A percentile compares a stretch with the other conserved stretches of the same genome.
phyloP scores from a whole-genome alignment of 2,329 filamentous ascomycete genomes.

The Fusarium zealandicum region DNA sequence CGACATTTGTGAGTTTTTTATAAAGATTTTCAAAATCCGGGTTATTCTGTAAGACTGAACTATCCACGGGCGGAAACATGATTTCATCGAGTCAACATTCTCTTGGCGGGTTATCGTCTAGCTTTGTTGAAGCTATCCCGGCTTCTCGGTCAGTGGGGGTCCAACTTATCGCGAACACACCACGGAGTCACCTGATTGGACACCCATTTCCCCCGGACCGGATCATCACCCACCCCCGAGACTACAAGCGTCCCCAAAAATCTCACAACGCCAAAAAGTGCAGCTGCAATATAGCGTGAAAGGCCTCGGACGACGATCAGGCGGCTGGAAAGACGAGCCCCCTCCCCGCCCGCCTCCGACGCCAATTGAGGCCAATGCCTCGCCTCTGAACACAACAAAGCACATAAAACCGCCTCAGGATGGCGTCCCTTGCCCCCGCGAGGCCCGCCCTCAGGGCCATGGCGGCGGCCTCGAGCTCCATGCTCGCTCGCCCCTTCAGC shows the following conservation, averaged over 20 bases:
- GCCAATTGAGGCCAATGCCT: conserved; percentile 38
- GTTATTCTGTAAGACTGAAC: conserved; percentile 61
- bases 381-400: conserved; percentile 10
- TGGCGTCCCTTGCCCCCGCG: conserved; percentile 37
- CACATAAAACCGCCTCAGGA: too few species aligned
- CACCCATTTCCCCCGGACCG: conserved; percentile 28
- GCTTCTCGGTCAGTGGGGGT: conserved; percentile 2
- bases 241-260: conserved; percentile 31
- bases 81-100: conserved; percentile 13
- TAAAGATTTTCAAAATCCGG: conserved; percentile 68
- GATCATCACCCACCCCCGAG: conserved; percentile 39
- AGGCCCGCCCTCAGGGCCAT: conserved; percentile 30
- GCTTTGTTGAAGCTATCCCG: conserved; percentile 9
- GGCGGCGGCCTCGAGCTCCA: not conserved
- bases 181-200: conserved; percentile 48
- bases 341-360: conserved; percentile 4
- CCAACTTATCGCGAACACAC: conserved; percentile 42
- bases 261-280: conserved; percentile 28
- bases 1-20: conserved; percentile 57
- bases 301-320: conserved; percentile 28
- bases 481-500: conserved; percentile 45
- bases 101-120: conserved; percentile 2
- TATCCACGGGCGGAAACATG: conserved; percentile 68
- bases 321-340: conserved; percentile 19
- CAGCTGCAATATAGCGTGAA: not conserved